These are phyloP conservation scores for Arthroderma sp. DNA, from an alignment of 2,329 filamentous ascomycete species.

Conservation along the genomic window DNA sequence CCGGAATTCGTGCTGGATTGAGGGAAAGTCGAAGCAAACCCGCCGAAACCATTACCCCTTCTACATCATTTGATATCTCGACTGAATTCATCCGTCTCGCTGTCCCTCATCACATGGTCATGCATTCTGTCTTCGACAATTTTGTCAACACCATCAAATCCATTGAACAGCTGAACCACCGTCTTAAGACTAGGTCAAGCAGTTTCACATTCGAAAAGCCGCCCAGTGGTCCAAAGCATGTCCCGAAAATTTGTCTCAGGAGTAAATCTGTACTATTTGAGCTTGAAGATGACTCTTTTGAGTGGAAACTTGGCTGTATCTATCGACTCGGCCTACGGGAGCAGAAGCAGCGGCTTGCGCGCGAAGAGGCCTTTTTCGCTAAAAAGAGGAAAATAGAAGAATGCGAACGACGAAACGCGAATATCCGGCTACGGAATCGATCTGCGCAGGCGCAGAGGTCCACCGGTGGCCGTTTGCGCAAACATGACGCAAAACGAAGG, in stretches of 20 bases:
- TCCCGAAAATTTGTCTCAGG: conserved; percentile 74
- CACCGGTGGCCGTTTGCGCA: conserved; percentile 15
- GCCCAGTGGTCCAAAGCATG: conserved; percentile 70
- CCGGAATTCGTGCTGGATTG: conserved; percentile 65
- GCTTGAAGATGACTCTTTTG: conserved; percentile 88
- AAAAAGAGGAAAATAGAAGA: conserved; percentile 77
- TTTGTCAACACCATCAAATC: conserved; percentile 78
- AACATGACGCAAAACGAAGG: conserved; percentile 29
- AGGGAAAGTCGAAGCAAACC: conserved; percentile 61
- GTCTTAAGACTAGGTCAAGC: conserved; percentile 74
- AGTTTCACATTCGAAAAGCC: conserved; percentile 79
- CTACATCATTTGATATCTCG: conserved; percentile 71
- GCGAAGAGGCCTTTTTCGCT: conserved; percentile 76
- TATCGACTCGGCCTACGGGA: conserved; percentile 81
- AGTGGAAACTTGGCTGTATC: conserved; percentile 92
- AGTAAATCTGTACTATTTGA: conserved; percentile 77
- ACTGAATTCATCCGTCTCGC: conserved; percentile 77
- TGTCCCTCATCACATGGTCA: conserved; percentile 79
- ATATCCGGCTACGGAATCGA: conserved; percentile 40
- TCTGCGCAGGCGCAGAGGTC: conserved; percentile 29
- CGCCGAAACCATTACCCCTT: conserved; percentile 48
- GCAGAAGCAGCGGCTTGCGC: conserved; percentile 75
- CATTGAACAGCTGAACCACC: conserved; percentile 78
- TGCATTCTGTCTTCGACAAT: conserved; percentile 90
- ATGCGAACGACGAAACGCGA: conserved; percentile 41